These are phyloP conservation scores for Endocarpon pusillum DNA, from an alignment of 495 filamentous ascomycete species.

Conservation along the genomic window DNA sequence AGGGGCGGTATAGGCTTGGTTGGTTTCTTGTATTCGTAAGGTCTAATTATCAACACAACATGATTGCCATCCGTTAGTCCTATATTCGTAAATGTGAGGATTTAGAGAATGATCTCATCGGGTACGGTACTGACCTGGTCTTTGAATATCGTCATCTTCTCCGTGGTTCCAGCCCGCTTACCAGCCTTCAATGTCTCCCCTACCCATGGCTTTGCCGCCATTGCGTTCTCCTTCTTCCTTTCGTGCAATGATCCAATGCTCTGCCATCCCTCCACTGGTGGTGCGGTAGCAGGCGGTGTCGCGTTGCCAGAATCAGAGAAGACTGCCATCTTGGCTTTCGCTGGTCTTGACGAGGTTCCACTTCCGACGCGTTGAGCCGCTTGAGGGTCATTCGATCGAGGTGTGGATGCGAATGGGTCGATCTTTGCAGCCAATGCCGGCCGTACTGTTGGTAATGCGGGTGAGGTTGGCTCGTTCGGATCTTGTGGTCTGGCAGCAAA, in stretches of 20 bases:
- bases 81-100: constrained; percentile 78
- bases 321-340: constrained; percentile 71
- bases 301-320: constrained; percentile 58
- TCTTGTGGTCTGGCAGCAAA: constrained; percentile 40
- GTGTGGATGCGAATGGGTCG: constrained; percentile 51
- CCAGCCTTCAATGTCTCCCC: constrained; percentile 81
- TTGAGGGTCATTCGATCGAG: constrained; percentile 42
- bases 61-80: constrained; percentile 76
- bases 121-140: constrained; percentile 64
- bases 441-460: constrained; percentile 66
- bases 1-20: no score
- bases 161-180: constrained; percentile 51
- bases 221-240: constrained; percentile 80
- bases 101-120: constrained; percentile 20
- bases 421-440: constrained; percentile 76
- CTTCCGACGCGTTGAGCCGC: constrained; percentile 30
- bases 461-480: constrained; percentile 50
- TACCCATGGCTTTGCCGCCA: constrained; percentile 78
- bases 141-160: constrained; percentile 86
- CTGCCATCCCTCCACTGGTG: constrained; percentile 64
- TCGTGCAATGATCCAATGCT: constrained; percentile 72
- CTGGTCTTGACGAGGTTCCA: constrained; percentile 32
- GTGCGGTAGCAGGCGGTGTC: constrained; percentile 13
- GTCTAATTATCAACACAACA: no score
- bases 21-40: no score